Conservation (phyloP, 345 rosid species). For the Camelina hispida region DNA sequence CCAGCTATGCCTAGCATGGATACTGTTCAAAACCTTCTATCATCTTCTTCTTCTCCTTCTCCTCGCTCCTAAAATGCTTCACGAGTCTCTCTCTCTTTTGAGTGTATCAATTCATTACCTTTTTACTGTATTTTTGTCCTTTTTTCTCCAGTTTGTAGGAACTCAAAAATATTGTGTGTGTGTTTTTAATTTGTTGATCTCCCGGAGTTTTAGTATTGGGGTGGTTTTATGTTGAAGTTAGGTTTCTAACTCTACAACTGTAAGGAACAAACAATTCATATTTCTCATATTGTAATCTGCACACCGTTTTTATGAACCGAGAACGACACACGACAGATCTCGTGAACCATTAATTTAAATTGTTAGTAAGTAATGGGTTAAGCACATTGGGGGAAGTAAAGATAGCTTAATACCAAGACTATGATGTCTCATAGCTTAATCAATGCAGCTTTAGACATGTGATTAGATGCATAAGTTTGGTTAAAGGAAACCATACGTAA, state of each 20-base stretch:
- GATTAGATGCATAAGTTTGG: conserved; percentile 17
- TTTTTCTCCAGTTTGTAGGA: conserved; percentile 29
- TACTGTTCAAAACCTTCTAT: no score
- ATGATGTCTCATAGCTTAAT: conserved; percentile 11
- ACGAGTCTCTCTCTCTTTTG: conserved; percentile 9
- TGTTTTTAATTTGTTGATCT: conserved; percentile 35
- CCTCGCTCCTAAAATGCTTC: no score
- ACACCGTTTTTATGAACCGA: neutral
- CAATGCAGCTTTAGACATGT: neutral
- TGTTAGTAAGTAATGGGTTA: neutral
- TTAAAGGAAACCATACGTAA: neutral
- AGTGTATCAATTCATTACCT: neutral
- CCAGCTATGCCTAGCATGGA: no score
- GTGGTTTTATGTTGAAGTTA: neutral
- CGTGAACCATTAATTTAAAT: neutral
- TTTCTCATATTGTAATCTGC: neutral
- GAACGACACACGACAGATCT: conserved; percentile 13
- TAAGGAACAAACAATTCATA: neutral
- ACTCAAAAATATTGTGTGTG: conserved; percentile 41
- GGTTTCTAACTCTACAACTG: neutral
- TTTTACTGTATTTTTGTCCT: conserved; percentile 12
- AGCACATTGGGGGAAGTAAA: conserved; percentile 9
- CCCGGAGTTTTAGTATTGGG: conserved; percentile 37
- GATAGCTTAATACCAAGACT: neutral
- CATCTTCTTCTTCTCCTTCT: no score